phyloP scores from a whole-genome alignment of 1,139 yeast species.

The Sugiyamaella pinicola region DNA sequence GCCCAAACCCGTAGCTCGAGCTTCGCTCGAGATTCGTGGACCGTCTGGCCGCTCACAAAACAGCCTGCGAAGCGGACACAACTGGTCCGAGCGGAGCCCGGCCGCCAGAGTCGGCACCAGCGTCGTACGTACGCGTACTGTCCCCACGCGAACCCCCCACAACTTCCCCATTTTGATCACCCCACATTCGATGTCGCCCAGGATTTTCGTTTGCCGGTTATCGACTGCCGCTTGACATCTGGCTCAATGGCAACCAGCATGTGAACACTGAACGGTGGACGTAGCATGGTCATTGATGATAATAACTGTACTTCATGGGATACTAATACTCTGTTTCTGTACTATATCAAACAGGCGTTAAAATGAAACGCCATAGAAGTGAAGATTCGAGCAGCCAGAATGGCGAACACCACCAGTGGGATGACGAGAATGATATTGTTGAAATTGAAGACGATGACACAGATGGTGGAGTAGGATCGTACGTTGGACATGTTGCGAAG shows the following conservation, averaged over 20 bases:
- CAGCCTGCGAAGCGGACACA: not conserved
- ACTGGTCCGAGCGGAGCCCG: not conserved
- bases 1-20: not conserved
- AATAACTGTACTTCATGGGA: no score
- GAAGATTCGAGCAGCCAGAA: constrained; percentile 11
- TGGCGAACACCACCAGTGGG: constrained; percentile 11
- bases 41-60: not conserved
- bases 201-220: no score
- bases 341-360: not conserved
- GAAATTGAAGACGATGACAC: not conserved
- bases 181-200: no score
- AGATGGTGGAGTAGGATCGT: constrained; percentile 10
- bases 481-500: constrained; percentile 1
- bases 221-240: no score
- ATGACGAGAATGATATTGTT: constrained; percentile 1
- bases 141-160: no score
- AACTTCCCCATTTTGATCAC: no score
- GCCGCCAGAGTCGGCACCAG: not conserved
- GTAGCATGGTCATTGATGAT: no score
- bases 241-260: no score
- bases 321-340: no score
- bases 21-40: not conserved
- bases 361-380: constrained; percentile 8
- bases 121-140: no score
- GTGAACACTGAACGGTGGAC: no score